Evolutionary conservation across 164 flowering plant species (phyloP), one percentile per base, ranked within the genome.

Genomic region (Macadamia tetraphylla): DNA sequence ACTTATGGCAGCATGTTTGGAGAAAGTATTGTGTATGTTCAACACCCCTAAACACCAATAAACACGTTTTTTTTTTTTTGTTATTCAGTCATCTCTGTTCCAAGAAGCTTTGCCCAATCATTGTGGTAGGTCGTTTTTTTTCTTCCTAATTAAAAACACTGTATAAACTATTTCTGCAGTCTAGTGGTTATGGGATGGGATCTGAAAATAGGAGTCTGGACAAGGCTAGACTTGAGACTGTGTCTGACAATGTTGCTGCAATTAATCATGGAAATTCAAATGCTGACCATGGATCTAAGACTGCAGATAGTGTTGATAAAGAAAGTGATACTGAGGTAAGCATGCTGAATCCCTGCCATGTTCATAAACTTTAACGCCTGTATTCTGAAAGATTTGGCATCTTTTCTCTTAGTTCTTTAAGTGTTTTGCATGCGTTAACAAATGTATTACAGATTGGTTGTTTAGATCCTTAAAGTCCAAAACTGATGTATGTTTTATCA

Each of bases 1-100:
- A 79, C 56, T 67, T 84, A 42, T 84, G 87, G 87, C 84, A 81
- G 75, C 88, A 84, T 72, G 84, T 84, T 57, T 84, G 88, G 88
- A 81, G 85, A 72, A 84, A 80, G 71, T 66, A 71, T 30, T 69
- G 70, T 70, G 86, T 81, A 80, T 13, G 81, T 75, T 23, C 23
- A 23, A 23, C 23, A 0, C 23, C 23, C 23, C 23, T 23, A 23
- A 23, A 23, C 23, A 23, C 23, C 23, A 23, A 23, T 23, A 23
- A 23, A 23, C 23, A 23, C 23, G 23, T 23, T 23, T 23, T 23
- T 62, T 23, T 1, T 6, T 18, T 49, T 35, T 3, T 40, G 31
- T 15, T 32, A 35, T 35, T 2, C 40, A 35, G 40, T 35, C 52
- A 6, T 30, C 62, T 9, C 6, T 35, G 7, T 7, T 30, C 44